Evolutionary conservation across 495 filamentous ascomycete species (phyloP).

Genomic region (Aspergillus affinis): DNA sequence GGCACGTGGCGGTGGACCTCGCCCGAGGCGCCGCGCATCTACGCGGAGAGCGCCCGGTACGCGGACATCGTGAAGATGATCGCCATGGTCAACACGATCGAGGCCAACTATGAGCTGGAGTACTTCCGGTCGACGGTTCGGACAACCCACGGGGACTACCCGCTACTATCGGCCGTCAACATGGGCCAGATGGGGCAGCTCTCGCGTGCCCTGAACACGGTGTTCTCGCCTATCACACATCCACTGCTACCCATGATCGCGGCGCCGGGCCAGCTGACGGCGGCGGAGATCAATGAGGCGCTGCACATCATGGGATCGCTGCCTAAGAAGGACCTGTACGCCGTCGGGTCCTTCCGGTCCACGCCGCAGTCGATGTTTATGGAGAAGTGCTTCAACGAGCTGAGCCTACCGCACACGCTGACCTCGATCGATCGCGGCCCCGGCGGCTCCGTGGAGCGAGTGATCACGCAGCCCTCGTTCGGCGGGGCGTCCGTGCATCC

Average conservation of each 20-base stretch:
- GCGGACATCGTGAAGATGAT: conserved; percentile 90
- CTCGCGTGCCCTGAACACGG: conserved; percentile 74
- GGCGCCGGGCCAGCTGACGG: conserved; percentile 78
- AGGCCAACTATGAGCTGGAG: conserved; percentile 84
- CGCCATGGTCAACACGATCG: conserved; percentile 70
- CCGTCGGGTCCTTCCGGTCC: conserved; percentile 68
- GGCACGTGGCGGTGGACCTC: conserved; percentile 81
- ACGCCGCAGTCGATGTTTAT: conserved; percentile 79
- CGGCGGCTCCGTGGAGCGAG: conserved; percentile 61
- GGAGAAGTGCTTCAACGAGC: conserved; percentile 85
- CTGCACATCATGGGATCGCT: conserved; percentile 76
- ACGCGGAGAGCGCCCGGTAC: conserved; percentile 66
- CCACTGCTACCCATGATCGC: conserved; percentile 81
- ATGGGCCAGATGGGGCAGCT: conserved; percentile 83
- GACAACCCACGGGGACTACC: conserved; percentile 57
- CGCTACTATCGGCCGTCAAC: conserved; percentile 77
- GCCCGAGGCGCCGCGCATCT: conserved; percentile 63
- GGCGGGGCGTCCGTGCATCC: conserved; percentile 79
- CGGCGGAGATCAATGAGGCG: conserved; percentile 78
- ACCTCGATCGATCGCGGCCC: conserved; percentile 69
- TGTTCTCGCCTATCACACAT: conserved; percentile 85
- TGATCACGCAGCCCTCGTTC: conserved; percentile 68
- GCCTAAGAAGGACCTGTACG: conserved; percentile 76
- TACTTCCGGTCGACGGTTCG: conserved; percentile 80
- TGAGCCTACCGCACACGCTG: conserved; percentile 78